Evolutionary conservation across 345 rosid species (phyloP).

Genomic region (Camelina neglecta): DNA sequence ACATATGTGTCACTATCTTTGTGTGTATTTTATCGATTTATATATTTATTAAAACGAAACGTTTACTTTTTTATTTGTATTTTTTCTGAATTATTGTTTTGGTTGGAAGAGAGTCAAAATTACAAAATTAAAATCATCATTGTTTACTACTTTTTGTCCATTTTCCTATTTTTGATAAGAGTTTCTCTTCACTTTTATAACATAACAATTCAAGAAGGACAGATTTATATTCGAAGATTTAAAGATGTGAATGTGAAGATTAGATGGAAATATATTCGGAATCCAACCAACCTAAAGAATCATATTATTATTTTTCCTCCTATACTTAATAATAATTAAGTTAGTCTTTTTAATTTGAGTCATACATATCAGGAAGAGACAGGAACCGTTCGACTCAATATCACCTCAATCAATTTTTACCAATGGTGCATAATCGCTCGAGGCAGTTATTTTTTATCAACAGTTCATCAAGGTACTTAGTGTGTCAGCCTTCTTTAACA

Average conservation of each 20-base stretch:
- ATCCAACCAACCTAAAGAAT: constrained; percentile 22
- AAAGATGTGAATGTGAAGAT: not conserved
- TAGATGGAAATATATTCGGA: constrained; percentile 13
- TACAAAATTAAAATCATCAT: not conserved
- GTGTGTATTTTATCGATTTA: not conserved
- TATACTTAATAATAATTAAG: too few species aligned
- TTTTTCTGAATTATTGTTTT: constrained; percentile 7
- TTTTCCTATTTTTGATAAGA: constrained; percentile 4
- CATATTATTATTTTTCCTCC: too few species aligned
- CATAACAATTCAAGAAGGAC: not conserved
- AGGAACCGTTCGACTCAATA: too few species aligned
- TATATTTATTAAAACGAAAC: not conserved
- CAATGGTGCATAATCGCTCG: too few species aligned
- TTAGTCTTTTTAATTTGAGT: too few species aligned
- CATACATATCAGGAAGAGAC: too few species aligned
- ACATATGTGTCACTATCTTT: constrained; percentile 39
- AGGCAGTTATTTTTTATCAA: constrained; percentile 82
- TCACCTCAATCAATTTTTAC: too few species aligned
- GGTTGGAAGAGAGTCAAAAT: not conserved
- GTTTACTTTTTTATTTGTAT: constrained; percentile 23
- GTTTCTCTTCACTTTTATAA: not conserved
- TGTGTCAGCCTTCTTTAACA: not conserved
- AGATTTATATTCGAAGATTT: not conserved
- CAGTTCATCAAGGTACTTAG: constrained; percentile 69
- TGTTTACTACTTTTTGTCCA: not conserved